These are phyloP conservation scores for Cerrena zonata DNA, from an alignment of 1,284 basidiomycete species.

Conservation along the genomic window DNA sequence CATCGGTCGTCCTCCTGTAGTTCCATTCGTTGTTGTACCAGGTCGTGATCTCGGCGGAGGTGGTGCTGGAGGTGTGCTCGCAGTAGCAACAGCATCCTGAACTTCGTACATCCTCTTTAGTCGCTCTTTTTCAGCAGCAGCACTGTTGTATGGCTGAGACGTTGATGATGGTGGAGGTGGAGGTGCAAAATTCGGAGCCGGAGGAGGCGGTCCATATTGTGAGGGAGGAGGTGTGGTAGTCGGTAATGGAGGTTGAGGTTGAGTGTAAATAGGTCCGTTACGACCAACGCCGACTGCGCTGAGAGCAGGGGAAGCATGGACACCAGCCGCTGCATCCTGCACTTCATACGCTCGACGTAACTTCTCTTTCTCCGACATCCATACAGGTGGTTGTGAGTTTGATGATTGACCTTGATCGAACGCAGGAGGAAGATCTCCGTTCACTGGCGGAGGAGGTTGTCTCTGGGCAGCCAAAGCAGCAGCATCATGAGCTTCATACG, in stretches of 20 bases:
- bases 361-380: slow-evolving; percentile 22
- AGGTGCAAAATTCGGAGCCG: slow-evolving; percentile 2
- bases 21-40: slow-evolving; percentile 3
- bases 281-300: slow-evolving; percentile 2
- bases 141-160: slow-evolving; percentile 15
- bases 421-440: slow-evolving; percentile 20
- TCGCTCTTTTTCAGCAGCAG: slow-evolving; percentile 42
- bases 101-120: slow-evolving; percentile 55
- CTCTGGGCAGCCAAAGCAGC: too few species aligned
- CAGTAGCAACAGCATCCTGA: slow-evolving; percentile 47
- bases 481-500: slow-evolving; percentile 58
- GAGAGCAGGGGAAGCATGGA: slow-evolving; percentile 1
- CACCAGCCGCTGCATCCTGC: slow-evolving; percentile 38
- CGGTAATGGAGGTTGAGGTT: background rate
- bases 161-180: slow-evolving; percentile 19
- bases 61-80: slow-evolving; percentile 15
- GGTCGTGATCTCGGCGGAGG: slow-evolving; percentile 13
- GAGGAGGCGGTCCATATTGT: slow-evolving; percentile 5
- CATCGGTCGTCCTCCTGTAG: slow-evolving; percentile 15
- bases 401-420: slow-evolving; percentile 16
- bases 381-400: slow-evolving; percentile 15
- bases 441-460: slow-evolving; percentile 14
- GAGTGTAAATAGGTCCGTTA: background rate
- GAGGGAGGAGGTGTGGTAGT: too few species aligned
- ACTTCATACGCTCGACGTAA: slow-evolving; percentile 51